These are phyloP conservation scores for Ricinus communis DNA, from an alignment of 345 rosid genomes.

Conservation along the genomic window DNA sequence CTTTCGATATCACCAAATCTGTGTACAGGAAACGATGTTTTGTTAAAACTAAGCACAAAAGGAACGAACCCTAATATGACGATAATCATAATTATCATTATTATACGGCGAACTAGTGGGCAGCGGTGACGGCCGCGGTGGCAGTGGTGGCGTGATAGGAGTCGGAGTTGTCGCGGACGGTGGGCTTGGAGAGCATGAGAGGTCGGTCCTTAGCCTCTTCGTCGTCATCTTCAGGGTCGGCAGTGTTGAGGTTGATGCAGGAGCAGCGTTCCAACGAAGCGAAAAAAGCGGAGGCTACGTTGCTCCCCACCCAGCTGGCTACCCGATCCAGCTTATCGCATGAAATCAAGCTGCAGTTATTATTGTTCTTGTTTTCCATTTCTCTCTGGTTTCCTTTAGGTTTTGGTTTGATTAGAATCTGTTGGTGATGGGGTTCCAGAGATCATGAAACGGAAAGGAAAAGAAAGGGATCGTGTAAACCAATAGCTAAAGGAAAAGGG, in stretches of 20 bases:
- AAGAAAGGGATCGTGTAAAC: too few relatives aligned
- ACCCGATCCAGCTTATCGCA: conserved; percentile 62
- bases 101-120: conserved; percentile 26
- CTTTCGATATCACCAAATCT: background rate
- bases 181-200: conserved; percentile 44
- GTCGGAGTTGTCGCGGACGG: conserved; percentile 14
- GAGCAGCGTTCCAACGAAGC: conserved; percentile 68
- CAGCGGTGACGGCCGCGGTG: conserved; percentile 22
- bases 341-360: conserved; percentile 45
- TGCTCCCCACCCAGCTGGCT: conserved; percentile 62
- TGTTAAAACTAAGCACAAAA: background rate
- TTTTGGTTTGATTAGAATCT: background rate
- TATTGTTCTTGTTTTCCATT: conserved; percentile 20
- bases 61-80: background rate
- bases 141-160: conserved; percentile 12
- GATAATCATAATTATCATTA: background rate
- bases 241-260: conserved; percentile 66
- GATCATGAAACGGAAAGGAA: background rate
- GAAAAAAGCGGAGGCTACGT: conserved; percentile 66
- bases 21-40: background rate
- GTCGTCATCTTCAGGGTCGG: conserved; percentile 52
- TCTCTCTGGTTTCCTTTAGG: background rate
- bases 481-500: background rate
- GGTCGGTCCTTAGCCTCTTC: conserved; percentile 57
- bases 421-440: background rate